A percentile compares a stretch with the other conserved stretches of the same genome.
phyloP scores from a whole-genome alignment of 1,284 basidiomycete species.

The Phellopilus nigrolimitatus region DNA sequence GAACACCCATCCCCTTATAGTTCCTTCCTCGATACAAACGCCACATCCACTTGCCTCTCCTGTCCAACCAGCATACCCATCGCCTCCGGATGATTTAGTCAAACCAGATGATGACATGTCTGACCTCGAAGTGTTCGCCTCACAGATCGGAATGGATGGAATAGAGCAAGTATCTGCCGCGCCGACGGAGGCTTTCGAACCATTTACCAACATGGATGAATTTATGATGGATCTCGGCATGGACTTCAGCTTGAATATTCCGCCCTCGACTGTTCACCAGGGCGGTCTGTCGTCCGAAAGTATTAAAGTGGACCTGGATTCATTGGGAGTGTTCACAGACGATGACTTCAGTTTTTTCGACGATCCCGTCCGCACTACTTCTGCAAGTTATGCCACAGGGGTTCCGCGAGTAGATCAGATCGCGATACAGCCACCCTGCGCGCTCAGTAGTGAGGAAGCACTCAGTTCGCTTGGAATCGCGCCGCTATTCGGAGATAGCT shows the following conservation, averaged over 20 bases:
- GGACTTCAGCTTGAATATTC: slow-evolving; percentile 38
- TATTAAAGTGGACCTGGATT: slow-evolving; percentile 31
- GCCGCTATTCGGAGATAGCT: slow-evolving; percentile 28
- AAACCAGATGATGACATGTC: not conserved
- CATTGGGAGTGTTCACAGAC: slow-evolving; percentile 54
- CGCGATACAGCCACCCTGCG: slow-evolving; percentile 19
- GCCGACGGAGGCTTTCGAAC: slow-evolving; percentile 29
- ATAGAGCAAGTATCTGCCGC: slow-evolving; percentile 17
- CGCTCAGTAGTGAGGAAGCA: slow-evolving; percentile 26
- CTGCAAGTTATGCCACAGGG: slow-evolving; percentile 22
- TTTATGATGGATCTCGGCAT: slow-evolving; percentile 43
- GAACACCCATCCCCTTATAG: slow-evolving; percentile 9
- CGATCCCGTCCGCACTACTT: slow-evolving; percentile 30
- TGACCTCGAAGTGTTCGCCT: not conserved
- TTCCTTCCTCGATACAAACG: slow-evolving; percentile 1
- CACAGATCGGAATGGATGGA: not conserved
- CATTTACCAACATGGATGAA: slow-evolving; percentile 38
- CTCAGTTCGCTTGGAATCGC: slow-evolving; percentile 29
- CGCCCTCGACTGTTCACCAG: not conserved
- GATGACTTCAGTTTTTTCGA: slow-evolving; percentile 80
- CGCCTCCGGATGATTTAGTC: slow-evolving; percentile 20
- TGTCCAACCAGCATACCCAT: slow-evolving; percentile 13
- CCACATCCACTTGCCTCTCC: not conserved
- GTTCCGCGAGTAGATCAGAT: not conserved
- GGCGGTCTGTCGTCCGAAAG: not conserved